These are phyloP conservation scores for Candida freyschussii DNA, from an alignment of 1,139 yeast genomes.

Conservation along the genomic window DNA sequence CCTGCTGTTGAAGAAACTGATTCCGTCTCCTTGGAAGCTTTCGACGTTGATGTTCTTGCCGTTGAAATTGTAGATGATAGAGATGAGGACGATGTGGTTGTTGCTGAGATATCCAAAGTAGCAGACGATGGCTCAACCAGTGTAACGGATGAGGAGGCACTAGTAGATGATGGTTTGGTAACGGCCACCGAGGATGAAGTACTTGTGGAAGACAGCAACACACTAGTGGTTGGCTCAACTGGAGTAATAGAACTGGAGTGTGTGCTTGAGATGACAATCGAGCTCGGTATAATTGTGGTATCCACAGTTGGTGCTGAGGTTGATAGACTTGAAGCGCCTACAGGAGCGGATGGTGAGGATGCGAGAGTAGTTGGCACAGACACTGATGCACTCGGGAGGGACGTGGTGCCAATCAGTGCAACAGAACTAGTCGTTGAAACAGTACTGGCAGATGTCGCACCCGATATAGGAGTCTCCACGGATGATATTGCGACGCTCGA, in stretches of 20 bases:
- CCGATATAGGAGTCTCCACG: background rate
- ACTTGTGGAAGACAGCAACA: too few species aligned
- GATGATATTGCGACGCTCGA: background rate
- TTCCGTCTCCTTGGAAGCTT: too few species aligned
- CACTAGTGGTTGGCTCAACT: conserved; percentile 2
- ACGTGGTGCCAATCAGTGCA: background rate
- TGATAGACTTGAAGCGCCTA: background rate
- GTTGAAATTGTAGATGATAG: too few species aligned
- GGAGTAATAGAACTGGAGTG: conserved; percentile 1
- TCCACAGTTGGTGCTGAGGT: background rate
- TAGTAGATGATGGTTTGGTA: too few species aligned
- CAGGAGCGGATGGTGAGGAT: background rate
- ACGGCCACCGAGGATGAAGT: background rate
- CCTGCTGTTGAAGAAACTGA: conserved; percentile 1
- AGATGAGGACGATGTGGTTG: background rate
- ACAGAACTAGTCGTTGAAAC: background rate
- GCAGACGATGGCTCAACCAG: conserved; percentile 1
- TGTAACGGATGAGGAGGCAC: conserved; percentile 2
- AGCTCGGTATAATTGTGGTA: conserved; percentile 2
- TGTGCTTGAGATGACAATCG: background rate
- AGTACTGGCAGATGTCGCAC: conserved; percentile 2
- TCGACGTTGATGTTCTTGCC: too few species aligned
- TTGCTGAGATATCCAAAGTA: conserved; percentile 1
- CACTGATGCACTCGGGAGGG: background rate
- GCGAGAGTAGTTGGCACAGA: background rate